Conservation (phyloP, 345 rosid genomes). For the Murraya koenigii region DNA sequence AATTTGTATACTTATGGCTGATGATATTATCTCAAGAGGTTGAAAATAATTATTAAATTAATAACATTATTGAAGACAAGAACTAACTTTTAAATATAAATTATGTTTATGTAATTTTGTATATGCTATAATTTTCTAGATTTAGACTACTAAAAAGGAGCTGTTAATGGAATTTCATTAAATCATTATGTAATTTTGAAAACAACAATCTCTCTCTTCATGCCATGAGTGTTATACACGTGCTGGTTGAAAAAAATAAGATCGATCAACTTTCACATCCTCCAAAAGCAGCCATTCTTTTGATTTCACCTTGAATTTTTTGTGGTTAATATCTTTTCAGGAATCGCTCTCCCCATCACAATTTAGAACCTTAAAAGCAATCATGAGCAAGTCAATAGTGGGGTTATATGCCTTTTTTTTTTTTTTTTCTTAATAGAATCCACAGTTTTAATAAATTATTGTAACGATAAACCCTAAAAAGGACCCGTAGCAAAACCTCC, state of each 20-base stretch:
- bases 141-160: no score
- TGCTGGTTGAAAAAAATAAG: not conserved
- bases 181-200: no score
- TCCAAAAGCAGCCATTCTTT: conserved; percentile 8
- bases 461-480: not conserved
- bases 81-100: no score
- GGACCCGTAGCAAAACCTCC: conserved; percentile 19
- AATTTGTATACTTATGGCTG: no score
- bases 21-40: no score
- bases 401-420: not conserved
- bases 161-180: no score
- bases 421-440: not conserved
- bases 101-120: no score
- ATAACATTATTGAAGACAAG: no score
- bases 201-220: not conserved
- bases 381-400: conserved; percentile 30
- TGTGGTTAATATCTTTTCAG: conserved; percentile 7
- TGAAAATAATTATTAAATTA: no score
- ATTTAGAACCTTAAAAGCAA: conserved; percentile 12
- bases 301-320: conserved; percentile 2
- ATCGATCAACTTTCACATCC: not conserved
- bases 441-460: conserved; percentile 3
- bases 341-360: conserved; percentile 4
- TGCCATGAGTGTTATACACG: conserved; percentile 3
- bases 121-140: no score